Evolutionary conservation across 495 filamentous ascomycete species (phyloP).

Genomic region (Hypoxylon lienhwacheense): DNA sequence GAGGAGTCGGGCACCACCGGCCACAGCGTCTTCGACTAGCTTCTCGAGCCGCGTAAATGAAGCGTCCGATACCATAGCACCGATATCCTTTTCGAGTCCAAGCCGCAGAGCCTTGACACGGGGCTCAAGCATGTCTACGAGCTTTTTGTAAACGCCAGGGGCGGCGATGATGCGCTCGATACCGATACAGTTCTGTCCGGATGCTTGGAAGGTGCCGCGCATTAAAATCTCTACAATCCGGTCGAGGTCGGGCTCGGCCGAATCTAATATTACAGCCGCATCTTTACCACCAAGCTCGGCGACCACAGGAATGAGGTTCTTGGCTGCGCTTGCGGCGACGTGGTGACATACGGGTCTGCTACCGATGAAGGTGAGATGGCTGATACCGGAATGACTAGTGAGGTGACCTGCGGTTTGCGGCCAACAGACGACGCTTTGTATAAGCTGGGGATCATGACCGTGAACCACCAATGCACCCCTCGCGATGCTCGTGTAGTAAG

Average conservation of each 20-base stretch:
- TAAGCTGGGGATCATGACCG: conserved; percentile 78
- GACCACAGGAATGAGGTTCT: conserved; percentile 76
- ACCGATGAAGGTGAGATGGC: conserved; percentile 97
- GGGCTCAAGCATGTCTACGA: conserved; percentile 69
- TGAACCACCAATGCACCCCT: conserved; percentile 78
- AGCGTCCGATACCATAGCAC: conserved; percentile 81
- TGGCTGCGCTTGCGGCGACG: conserved; percentile 83
- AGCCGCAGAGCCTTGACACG: conserved; percentile 72
- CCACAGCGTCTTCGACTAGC: conserved; percentile 75
- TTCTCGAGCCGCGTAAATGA: conserved; percentile 69
- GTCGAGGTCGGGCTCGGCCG: conserved; percentile 64
- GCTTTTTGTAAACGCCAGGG: conserved; percentile 68
- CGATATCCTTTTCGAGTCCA: conserved; percentile 69
- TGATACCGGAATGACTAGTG: conserved; percentile 82
- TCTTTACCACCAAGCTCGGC: conserved; percentile 97
- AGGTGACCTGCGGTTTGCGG: conserved; percentile 77
- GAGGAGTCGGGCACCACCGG: conserved; percentile 75
- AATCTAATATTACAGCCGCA: conserved; percentile 86
- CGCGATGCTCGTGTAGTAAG: conserved; percentile 77
- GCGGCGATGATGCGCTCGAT: conserved; percentile 89
- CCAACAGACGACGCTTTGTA: conserved; percentile 86
- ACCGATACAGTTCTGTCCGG: conserved; percentile 98
- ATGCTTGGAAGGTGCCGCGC: conserved; percentile 90
- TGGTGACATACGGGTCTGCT: conserved; percentile 83
- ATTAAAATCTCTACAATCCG: conserved; percentile 79